Conservation (phyloP, 2,329 filamentous ascomycete genomes). For the Gyromitra esculenta region DNA sequence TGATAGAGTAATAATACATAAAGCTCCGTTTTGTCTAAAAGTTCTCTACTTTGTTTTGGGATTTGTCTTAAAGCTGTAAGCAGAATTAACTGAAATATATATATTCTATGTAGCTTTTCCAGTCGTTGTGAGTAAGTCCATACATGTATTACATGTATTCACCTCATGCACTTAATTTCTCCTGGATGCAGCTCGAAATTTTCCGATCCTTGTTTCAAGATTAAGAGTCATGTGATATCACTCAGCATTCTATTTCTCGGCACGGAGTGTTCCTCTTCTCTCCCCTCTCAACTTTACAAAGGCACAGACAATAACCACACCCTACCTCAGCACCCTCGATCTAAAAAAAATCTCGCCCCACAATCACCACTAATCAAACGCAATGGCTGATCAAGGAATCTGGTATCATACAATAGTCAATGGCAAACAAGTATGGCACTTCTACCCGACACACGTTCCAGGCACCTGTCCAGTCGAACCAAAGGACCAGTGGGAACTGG, state of each 20-base stretch:
- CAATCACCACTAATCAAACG: constrained; percentile 4
- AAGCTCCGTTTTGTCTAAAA: too few relatives aligned
- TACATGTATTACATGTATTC: too few relatives aligned
- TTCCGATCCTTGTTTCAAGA: neutral
- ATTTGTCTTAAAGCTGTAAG: too few relatives aligned
- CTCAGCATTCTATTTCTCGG: constrained; percentile 2
- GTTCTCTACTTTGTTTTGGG: too few relatives aligned
- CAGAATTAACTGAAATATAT: too few relatives aligned
- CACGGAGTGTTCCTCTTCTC: neutral
- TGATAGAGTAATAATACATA: too few relatives aligned
- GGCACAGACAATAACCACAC: neutral
- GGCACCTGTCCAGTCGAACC: neutral
- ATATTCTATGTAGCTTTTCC: too few relatives aligned
- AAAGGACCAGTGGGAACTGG: constrained; percentile 10
- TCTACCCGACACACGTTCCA: constrained; percentile 15
- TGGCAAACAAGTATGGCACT: constrained; percentile 41
- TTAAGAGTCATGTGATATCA: constrained; percentile 11
- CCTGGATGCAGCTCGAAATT: too few relatives aligned
- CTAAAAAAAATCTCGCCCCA: neutral
- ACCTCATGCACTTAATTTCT: too few relatives aligned
- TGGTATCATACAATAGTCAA: constrained; percentile 40
- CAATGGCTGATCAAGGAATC: constrained; percentile 24
- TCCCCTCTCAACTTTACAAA: neutral
- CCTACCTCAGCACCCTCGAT: neutral
- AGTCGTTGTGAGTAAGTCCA: too few relatives aligned